Percentiles rank a stretch among this genome's conserved stretches.
Conservation (phyloP, 306 rosid species). For the barrel medic (Medicago truncatula) region MtrunA17r5.0-ANR NC_053042.1:34723001-34723500, state of each 20-base stretch:
- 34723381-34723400: background rate
- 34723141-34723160: slow-evolving; percentile 20
- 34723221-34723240: slow-evolving; percentile 43
- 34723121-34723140: slow-evolving; percentile 32
- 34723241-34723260: slow-evolving; percentile 55
- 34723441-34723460: no score
- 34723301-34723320: slow-evolving; percentile 54
- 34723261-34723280: slow-evolving; percentile 50
- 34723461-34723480: no score
- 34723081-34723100: background rate
- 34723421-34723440: no score
- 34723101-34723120: background rate
- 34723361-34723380: slow-evolving; percentile 39
- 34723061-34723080: background rate
- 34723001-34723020: no score
- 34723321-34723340: slow-evolving; percentile 57
- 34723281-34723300: slow-evolving; percentile 47
- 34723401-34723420: no score
- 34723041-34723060: no score
- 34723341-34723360: slow-evolving; percentile 56
- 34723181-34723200: slow-evolving; percentile 36
- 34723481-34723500: no score
- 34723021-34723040: no score
- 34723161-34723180: slow-evolving; percentile 17
- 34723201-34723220: slow-evolving; percentile 48